Evolutionary conservation across 2,329 filamentous ascomycete genomes (phyloP), one percentile per base, ranked within the genome.

Genomic region (Canariomyces notabilis): DNA sequence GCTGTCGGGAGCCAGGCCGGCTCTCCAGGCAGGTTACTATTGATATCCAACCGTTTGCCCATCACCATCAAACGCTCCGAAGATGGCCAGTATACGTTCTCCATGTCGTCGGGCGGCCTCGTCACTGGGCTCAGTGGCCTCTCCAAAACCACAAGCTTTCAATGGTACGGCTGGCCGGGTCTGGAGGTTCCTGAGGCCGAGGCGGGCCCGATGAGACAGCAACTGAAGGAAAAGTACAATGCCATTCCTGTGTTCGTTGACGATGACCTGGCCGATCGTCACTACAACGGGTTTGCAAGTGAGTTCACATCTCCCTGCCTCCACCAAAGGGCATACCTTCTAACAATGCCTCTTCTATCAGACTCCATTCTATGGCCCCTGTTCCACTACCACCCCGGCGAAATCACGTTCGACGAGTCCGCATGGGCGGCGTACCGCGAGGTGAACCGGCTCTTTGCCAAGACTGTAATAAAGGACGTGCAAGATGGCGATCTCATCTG

Each of bases 231-330:
- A 18, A 86, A 96, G 60, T 90, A 95, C 67, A 83, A 85, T 57
- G 90, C 91, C 6, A 81, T 95, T 33, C 91, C 93, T 1, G 86
- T 98, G 44, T 96, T 96, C 65, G 82, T 97, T 61, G 86, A 90
- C 51, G 89, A 96, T 59, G 89, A 97, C 57, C 78, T 97, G 51
- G 90, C 90, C 42, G 93, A 97, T 66, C 80, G 84, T 53, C 93
- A 97, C 69, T 97, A 98, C 75, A 98, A 98, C 63, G 93, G 93
- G 38, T 97, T 97, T 67, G 91, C 90, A 31, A 97, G 89, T 95
- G 71, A 66, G 85, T 63, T 32, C 8, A 29, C n/a, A n/a, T 34
- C 36, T 50, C 35, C 45, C 41, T 9, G 34, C 22, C 16, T 21
- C 8, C 26, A 7, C 32, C n/a, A 37, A 37, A 32, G 7, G 46